phyloP scores from a whole-genome alignment of 441 rosid genomes.

The Omphalea diandra region DNA sequence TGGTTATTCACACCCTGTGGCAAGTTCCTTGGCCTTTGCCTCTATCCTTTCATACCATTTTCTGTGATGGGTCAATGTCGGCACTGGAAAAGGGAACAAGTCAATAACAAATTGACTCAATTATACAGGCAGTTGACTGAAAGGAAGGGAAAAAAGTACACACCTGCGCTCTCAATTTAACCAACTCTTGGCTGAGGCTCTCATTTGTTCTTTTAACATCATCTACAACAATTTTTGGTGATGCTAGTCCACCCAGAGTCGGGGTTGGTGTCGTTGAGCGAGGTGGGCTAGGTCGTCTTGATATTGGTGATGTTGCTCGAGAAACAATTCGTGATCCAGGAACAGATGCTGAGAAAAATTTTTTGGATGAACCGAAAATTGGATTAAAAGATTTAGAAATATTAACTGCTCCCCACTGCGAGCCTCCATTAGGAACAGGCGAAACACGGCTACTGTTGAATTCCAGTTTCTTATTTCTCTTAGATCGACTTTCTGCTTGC shows the following conservation, averaged over 20 bases:
- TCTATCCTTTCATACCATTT: background rate
- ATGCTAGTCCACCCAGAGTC: conserved; percentile 74
- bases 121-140: conserved; percentile 1
- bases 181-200: conserved; percentile 74
- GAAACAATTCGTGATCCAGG: conserved; percentile 98
- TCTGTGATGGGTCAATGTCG: background rate
- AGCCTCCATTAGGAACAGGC: conserved; percentile 78
- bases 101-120: background rate
- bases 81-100: background rate
- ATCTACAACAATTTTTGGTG: conserved; percentile 67
- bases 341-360: conserved; percentile 95
- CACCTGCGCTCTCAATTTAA: conserved; percentile 87
- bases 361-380: conserved; percentile 88
- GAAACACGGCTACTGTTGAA: conserved; percentile 91
- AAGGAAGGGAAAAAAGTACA: conserved; percentile 10
- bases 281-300: conserved; percentile 89
- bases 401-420: conserved; percentile 76
- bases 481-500: conserved; percentile 66
- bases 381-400: conserved; percentile 79
- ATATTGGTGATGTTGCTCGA: conserved; percentile 95
- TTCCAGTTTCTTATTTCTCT: conserved; percentile 81
- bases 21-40: background rate
- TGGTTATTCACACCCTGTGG: background rate
- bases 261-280: conserved; percentile 98
- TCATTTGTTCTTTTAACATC: conserved; percentile 73